These are phyloP conservation scores for Verticillium nonalfalfae DNA, from an alignment of 2,329 filamentous ascomycete genomes.

Conservation along the genomic window DNA sequence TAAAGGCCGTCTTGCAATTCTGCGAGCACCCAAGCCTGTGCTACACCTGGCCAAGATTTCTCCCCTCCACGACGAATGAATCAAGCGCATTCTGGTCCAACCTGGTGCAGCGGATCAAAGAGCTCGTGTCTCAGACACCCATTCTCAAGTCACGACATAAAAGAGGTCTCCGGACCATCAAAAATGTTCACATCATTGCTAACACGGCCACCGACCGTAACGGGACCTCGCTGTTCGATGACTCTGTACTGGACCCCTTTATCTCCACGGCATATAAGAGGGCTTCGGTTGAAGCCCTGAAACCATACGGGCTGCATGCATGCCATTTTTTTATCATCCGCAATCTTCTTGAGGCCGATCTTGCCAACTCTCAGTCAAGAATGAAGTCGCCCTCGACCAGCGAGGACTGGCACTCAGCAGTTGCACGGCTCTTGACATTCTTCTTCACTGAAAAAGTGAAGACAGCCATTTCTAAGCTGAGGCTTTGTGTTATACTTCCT, in stretches of 20 bases:
- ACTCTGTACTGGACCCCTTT: conserved; percentile 2
- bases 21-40: conserved; percentile 27
- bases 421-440: neutral
- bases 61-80: conserved; percentile 23
- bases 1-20: conserved; percentile 29
- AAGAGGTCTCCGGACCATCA: neutral
- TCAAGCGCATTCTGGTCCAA: conserved; percentile 20
- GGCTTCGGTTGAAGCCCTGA: neutral
- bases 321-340: conserved; percentile 1
- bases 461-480: neutral
- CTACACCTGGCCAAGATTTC: conserved; percentile 38
- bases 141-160: conserved; percentile 9
- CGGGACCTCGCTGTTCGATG: conserved; percentile 8
- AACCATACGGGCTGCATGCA: conserved; percentile 2
- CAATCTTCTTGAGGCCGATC: conserved; percentile 6
- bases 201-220: conserved; percentile 2
- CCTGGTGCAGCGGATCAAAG: conserved; percentile 17
- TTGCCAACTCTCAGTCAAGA: conserved; percentile 5
- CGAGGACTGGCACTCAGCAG: conserved; percentile 11
- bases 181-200: neutral
- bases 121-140: conserved; percentile 5
- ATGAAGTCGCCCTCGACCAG: conserved; percentile 11
- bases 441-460: neutral
- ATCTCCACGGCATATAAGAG: conserved; percentile 1
- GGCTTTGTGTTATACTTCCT: neutral